phyloP scores from a whole-genome alignment of 108 stramenopile genomes.

The Nannochloropsis salina region DNA sequence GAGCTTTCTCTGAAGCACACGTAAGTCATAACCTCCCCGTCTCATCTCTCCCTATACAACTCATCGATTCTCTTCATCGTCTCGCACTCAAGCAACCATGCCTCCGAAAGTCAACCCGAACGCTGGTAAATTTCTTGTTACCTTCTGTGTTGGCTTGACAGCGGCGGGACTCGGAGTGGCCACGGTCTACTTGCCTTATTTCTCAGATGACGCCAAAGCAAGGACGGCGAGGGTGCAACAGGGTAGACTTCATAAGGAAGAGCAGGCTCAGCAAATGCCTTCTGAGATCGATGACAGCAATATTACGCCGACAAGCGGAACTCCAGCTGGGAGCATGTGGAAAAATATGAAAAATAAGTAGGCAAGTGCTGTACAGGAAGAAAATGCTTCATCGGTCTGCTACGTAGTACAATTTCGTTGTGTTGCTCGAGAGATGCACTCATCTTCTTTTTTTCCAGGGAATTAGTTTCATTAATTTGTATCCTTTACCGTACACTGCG shows the following conservation, averaged over 20 bases:
- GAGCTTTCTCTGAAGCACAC: no score
- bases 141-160: neutral
- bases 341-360: slow-evolving; percentile 20
- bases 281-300: neutral
- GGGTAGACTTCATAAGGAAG: neutral
- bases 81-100: neutral
- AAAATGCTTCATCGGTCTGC: no score
- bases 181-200: slow-evolving; percentile 18
- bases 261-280: neutral
- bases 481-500: no score
- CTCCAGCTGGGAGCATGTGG: slow-evolving; percentile 12
- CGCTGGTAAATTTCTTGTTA: neutral
- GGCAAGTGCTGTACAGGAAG: no score
- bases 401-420: no score
- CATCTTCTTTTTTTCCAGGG: no score
- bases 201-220: neutral
- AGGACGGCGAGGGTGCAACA: neutral
- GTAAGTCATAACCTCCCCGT: neutral
- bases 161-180: neutral
- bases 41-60: neutral
- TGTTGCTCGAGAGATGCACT: no score
- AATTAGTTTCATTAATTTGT: no score
- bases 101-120: slow-evolving; percentile 2
- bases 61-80: neutral
- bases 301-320: neutral